These are phyloP conservation scores for Triangularia setosa DNA, from an alignment of 2,329 filamentous ascomycete genomes.

Conservation along the genomic window DNA sequence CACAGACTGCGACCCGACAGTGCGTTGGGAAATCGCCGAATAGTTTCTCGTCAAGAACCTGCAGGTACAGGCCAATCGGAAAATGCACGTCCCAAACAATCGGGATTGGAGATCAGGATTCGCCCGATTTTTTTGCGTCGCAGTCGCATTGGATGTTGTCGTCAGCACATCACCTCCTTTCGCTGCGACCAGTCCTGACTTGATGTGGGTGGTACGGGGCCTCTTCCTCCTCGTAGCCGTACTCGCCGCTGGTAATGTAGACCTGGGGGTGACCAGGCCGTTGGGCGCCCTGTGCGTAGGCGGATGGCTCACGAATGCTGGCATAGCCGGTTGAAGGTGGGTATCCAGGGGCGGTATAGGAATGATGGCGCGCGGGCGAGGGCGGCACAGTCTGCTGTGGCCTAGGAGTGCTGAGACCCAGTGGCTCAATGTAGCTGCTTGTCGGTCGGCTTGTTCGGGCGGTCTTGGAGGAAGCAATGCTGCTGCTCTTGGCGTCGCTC, in stretches of 20 bases:
- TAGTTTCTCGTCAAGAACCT: background rate
- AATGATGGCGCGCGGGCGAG: conserved; percentile 15
- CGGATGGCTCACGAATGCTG: conserved; percentile 20
- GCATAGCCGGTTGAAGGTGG: conserved; percentile 13
- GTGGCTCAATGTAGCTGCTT: conserved; percentile 31
- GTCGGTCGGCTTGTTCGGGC: conserved; percentile 20
- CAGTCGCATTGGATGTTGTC: conserved; percentile 2
- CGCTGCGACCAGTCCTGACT: conserved; percentile 11
- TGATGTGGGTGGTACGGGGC: conserved; percentile 19
- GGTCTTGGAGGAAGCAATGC: conserved; percentile 22
- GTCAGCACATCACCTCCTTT: conserved; percentile 15
- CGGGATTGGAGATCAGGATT: background rate
- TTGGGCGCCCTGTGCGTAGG: conserved; percentile 13
- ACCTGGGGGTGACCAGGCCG: conserved; percentile 24
- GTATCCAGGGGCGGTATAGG: conserved; percentile 13
- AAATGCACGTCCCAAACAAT: background rate
- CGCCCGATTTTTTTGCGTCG: conserved; percentile 8
- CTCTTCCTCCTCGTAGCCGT: conserved; percentile 19
- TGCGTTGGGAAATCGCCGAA: background rate
- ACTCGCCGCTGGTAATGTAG: conserved; percentile 19
- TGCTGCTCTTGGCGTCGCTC: conserved; percentile 29
- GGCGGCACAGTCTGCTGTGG: conserved; percentile 14
- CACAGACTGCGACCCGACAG: conserved; percentile 1
- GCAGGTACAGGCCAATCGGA: conserved; percentile 10
- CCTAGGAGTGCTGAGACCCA: conserved; percentile 25